Base-by-base conservation (phyloP, 1,284 basidiomycete genomes). In the Fomitopsis palustris region DNA sequence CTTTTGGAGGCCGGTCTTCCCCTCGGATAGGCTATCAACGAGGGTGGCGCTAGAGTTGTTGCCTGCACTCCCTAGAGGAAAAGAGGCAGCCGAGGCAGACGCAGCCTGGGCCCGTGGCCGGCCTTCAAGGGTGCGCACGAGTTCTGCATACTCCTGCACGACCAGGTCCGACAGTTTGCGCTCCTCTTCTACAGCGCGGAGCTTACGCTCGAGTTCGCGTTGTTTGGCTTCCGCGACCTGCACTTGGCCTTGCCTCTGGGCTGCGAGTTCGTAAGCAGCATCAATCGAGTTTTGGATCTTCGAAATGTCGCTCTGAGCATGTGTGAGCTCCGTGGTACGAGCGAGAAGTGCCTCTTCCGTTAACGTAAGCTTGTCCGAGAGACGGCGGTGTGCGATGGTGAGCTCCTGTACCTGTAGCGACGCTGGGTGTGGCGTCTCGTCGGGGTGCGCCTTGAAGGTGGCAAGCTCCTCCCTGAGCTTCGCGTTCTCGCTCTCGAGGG, bases 91-190 rank as follows among this genome's bases (percentile, higher is more conserved):
- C 0, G 66, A 62, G 2, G 63, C 52, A 1, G 67, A 60, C 0
- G 66, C 56, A 19, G 49, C 33, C 21, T 52, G 49, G 7, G 61
- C 33, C 58, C 65, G 74, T 39, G 71, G 67, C 60, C 80, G 74
- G 25, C 81, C 79, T 64, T 85, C 82, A 37, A 90, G 75, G 0
- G 74, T 77, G 33, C 87, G 78, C 12, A 90, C 88, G 10, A 91
- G 79, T 59, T 81, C 81, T 0, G 88, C 88, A 56, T 90, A 91
- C 63, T 90, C 87, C 53, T 80, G 76, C 17, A 90, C 78, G 2
- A 83, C 85, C 33, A 82, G 69, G 61, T 90, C 87, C 25, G 80
- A 77, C 78, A 90, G 82, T 62, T 75, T 80, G 29, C 77, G 73
- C 60, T 86, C 80, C 64, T 88, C 84, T 59, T 88, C 81, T 5